Evolutionary conservation across 2,329 filamentous ascomycete species (phyloP), one percentile per base, ranked within the genome.

Genomic region (Trichoderma polysporum): DNA sequence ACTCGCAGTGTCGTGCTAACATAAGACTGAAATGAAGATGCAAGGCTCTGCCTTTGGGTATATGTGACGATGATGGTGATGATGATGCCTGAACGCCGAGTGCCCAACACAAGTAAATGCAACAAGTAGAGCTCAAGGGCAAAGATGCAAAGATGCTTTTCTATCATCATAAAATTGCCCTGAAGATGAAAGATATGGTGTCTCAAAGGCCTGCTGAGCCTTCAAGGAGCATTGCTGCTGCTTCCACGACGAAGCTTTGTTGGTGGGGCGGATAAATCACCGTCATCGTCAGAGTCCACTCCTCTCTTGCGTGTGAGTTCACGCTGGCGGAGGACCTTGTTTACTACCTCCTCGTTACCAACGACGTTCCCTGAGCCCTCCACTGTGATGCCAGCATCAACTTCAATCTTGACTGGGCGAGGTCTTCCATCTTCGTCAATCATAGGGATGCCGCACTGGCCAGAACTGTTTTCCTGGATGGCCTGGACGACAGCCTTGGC

Each of bases 351-450:
- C 22, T 75, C 74, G 35, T 69, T 75, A 25, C 82, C 83, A 6
- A 85, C 70, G 13, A 84, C 69, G 61, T 86, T 86, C 12, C 77
- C 75, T 2, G 74, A 70, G 0, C 84, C 83, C 41, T 80, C 75
- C 17, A 85, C 76, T 9, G 75, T 79, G 22, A 85, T 70, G 17
- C 82, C 80, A 2, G 84, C 81, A 25, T 81, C 79, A 13, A 87
- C 77, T 29, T 79, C 74, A 35, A 84, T 76, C 27, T 73, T 74
- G 49, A 84, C 71, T 1, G 80, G 79, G 13, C 82, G 73, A 5
- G 79, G 79, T 25, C 75, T 75, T 17, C 82, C 81, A 12, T 82
- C 75, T 61, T 80, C 79, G 62, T 83, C 79, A 47, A 82, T 79
- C 82, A 84, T 82, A 41, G 81, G 81, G 15, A 83, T 76, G 10